Conservation (phyloP, 2,329 filamentous ascomycete genomes). For the Pseudopithomyces maydicus region DNA sequence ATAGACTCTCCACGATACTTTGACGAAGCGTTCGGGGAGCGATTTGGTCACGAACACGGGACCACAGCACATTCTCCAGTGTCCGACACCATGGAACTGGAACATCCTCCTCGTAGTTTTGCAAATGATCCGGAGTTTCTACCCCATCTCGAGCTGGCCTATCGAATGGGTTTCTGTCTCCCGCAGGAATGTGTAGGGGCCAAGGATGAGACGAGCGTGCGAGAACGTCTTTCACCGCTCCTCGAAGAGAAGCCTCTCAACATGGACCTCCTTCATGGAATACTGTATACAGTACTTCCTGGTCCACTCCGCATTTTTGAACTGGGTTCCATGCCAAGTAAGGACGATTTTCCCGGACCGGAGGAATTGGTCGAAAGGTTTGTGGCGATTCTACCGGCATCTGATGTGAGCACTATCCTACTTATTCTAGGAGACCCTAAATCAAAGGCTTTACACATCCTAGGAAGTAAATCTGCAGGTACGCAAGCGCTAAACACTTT, state of each 20-base stretch:
- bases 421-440: background rate
- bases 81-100: too few relatives aligned
- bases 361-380: background rate
- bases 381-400: background rate
- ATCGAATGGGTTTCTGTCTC: background rate
- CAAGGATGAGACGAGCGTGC: background rate
- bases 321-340: background rate
- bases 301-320: constrained; percentile 1
- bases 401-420: background rate
- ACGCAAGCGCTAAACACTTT: background rate
- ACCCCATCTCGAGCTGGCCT: background rate
- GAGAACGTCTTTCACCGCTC: background rate
- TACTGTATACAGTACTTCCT: constrained; percentile 1
- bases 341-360: background rate
- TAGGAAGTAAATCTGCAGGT: background rate
- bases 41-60: too few relatives aligned
- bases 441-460: background rate
- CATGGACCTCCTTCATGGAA: background rate
- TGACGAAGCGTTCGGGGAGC: background rate
- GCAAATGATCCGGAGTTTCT: background rate
- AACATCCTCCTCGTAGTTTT: background rate
- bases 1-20: background rate
- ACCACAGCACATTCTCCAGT: background rate
- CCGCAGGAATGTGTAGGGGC: constrained; percentile 1
- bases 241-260: constrained; percentile 4